Base-by-base conservation (phyloP, 225 moss, liverwort and hornwort genomes). In the Thuidium tamariscinum region DNA sequence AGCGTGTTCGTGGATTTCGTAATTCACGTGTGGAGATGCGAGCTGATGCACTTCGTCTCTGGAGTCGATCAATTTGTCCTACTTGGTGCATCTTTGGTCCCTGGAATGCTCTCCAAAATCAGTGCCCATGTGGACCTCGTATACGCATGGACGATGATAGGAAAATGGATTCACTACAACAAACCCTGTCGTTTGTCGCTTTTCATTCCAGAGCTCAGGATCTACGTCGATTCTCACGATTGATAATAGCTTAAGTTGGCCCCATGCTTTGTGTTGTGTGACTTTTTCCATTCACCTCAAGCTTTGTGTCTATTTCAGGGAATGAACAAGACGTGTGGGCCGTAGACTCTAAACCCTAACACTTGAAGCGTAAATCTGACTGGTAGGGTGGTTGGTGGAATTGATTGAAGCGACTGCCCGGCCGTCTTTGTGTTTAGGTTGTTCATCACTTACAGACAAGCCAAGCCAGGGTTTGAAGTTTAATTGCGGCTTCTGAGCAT, bases 401-500 rank as follows among this genome's bases (percentile, higher is more conserved):
- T 90, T 83, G 86, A 86, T 67, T 79, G 83, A 68, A 83, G 61
- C 23, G 49, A 54, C 68, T 74, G 16, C 52, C n/a, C 22, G 79
- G 27, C n/a, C 65, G 12, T 44, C 42, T 82, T 57, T 71, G 49
- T 54, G 32, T 44, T 52, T 83, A 80, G 61, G 80, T 75, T 51
- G 21, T 75, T 52, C 29, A 60, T 32, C 13, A 84, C 60, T 60
- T 66, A 22, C 19, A 16, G 79, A 60, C 54, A 20, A 73, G 80
- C 76, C 64, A 77, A 74, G 80, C 76, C 64, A 84, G 88, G 88
- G 88, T 84, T 89, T 88, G 77, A 84, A 81, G 81, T 63, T 84
- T 63, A 68, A 80, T 82, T 88, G 83, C 70, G 54, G 30, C 68
- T 56, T 77, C 37, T 14, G 70, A 56, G 63, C 52, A 88, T 54